These are phyloP conservation scores for Fusarium vanettenii DNA, from an alignment of 2,329 filamentous ascomycete genomes.

Conservation along the genomic window DNA sequence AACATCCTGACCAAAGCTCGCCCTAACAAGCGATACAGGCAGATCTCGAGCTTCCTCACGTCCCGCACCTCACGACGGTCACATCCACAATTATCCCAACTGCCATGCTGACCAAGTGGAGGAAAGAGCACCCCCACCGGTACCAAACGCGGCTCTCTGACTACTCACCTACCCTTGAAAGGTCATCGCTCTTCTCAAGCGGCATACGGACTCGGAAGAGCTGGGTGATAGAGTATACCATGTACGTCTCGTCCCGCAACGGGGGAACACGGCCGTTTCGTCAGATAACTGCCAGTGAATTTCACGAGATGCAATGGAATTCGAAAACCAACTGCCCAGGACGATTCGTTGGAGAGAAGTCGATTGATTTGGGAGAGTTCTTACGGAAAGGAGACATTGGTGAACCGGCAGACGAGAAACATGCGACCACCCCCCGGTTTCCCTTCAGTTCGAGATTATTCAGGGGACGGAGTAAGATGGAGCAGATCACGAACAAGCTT, in stretches of 20 bases:
- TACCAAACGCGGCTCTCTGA: constrained; percentile 56
- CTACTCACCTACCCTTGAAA: constrained; percentile 39
- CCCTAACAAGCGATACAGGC: constrained; percentile 43
- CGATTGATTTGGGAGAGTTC: constrained; percentile 30
- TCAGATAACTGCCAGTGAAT: constrained; percentile 52
- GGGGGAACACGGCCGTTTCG: constrained; percentile 53
- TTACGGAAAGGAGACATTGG: background rate
- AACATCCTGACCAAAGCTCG: background rate
- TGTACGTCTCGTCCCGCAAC: constrained; percentile 54
- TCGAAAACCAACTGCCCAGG: constrained; percentile 43
- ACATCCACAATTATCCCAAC: constrained; percentile 56
- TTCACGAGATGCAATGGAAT: constrained; percentile 57
- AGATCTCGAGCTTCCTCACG: constrained; percentile 58
- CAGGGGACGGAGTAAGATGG: constrained; percentile 6
- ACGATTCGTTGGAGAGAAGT: constrained; percentile 49
- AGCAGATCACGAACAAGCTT: constrained; percentile 20
- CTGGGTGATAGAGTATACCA: constrained; percentile 58
- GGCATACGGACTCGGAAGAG: constrained; percentile 52
- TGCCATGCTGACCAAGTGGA: constrained; percentile 50
- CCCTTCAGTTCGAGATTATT: constrained; percentile 6
- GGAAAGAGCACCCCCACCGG: constrained; percentile 50
- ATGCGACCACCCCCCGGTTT: background rate
- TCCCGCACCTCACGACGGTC: constrained; percentile 60
- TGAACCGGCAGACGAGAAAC: background rate
- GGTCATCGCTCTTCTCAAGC: constrained; percentile 23